Base-by-base conservation (phyloP, 2,329 filamentous ascomycete genomes). In the Diplocarpon rosae region DNA sequence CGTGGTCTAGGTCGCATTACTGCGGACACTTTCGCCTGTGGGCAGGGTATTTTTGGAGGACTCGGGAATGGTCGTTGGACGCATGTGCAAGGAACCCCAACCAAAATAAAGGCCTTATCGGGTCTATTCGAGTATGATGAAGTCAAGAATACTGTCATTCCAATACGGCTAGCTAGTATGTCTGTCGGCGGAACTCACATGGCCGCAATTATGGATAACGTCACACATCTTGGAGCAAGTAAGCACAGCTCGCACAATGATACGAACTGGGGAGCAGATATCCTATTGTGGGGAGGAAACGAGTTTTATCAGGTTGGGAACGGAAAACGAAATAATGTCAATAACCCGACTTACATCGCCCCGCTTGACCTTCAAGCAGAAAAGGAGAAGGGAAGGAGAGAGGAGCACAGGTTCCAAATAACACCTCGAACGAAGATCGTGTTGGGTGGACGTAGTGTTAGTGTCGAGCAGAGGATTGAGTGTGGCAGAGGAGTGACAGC, bases 271-370 rank as follows among this genome's bases (percentile, higher is more conserved):
- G 92, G 92, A 39, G 79, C 83, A 4, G 92, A 96, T 61, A 80
- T 89, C 27, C 63, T 96, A 1, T 93, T 86, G 70, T 98, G 89
- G 86, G 92, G 92, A 50, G 87, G 87, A 42, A 98, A 96, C 58
- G 89, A 96, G 66, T 77, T 82, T 61, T 95, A 84, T 63, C 92
- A 98, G 65, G 75, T 98, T 20, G 92, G 92, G 11, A 95, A 84
- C 0, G 89, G 92, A 24, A 93, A 84, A 69, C 70, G 90, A 50
- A 92, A 78, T 58, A 96, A 96, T 59, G 60, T 84, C 9, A 76
- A 77, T 42, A 71, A 73, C 11, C 92, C 92, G 1, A 71, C 73
- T 1, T 90, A 95, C 60, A 87, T 95, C 42, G 76, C 78, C 28
- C 83, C 86, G 12, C 64, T 90, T 34, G 87, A 94, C 50, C 65